Evolutionary conservation across 306 rosid genomes (phyloP).

Genomic region (Oemleria cerasiformis): DNA sequence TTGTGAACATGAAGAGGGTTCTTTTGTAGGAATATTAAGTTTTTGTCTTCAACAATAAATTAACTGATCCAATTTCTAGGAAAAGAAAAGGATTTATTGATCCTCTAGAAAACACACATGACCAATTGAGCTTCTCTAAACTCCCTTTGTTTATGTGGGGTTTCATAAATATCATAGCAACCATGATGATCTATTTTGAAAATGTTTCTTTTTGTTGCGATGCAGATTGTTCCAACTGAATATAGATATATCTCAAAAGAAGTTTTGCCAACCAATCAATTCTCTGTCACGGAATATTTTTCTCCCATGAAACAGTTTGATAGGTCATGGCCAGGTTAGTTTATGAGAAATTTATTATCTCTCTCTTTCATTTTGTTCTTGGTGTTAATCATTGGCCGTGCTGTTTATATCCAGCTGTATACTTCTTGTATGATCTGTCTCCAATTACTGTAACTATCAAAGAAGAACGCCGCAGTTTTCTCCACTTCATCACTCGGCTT

Average conservation of each 20-base stretch:
- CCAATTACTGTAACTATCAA: constrained; percentile 95
- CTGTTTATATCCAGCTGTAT: constrained; percentile 69
- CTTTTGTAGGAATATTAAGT: background rate
- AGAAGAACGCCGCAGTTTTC: constrained; percentile 96
- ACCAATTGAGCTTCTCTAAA: background rate
- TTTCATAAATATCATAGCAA: background rate
- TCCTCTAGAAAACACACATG: background rate
- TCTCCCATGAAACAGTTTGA: constrained; percentile 75
- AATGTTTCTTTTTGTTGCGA: constrained; percentile 8
- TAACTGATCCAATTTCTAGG: background rate
- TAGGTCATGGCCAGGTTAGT: constrained; percentile 92
- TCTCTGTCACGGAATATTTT: constrained; percentile 93
- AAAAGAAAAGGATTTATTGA: background rate
- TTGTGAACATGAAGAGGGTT: background rate
- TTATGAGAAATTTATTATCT: constrained; percentile 4
- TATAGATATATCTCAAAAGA: constrained; percentile 80
- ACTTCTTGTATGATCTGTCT: constrained; percentile 95
- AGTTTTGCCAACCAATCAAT: constrained; percentile 92
- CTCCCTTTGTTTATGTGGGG: background rate
- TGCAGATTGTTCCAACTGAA: constrained; percentile 97
- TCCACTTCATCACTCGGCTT: constrained; percentile 93
- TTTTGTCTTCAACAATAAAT: background rate
- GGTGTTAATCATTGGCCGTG: constrained; percentile 21
- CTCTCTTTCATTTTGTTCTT: constrained; percentile 10
- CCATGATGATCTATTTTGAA: background rate